phyloP scores from a whole-genome alignment of 2,329 filamentous ascomycete genomes.

The Pseudogymnoascus sp. region DNA sequence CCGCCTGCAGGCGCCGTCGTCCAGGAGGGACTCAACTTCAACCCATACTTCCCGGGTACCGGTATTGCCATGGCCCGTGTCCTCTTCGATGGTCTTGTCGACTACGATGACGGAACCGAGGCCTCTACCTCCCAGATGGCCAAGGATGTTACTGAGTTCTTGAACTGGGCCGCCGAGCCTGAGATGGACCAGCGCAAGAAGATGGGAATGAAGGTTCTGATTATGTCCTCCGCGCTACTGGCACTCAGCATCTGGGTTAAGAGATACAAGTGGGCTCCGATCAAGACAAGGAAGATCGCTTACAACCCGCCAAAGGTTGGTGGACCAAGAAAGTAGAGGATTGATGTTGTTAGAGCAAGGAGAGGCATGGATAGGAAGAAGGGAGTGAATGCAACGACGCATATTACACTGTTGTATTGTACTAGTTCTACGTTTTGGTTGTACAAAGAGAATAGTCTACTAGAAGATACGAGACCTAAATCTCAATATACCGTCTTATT shows the following conservation, averaged over 20 bases:
- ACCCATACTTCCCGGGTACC: slow-evolving; percentile 98
- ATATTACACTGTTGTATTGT: slow-evolving; percentile 18
- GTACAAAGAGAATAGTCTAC: slow-evolving; percentile 22
- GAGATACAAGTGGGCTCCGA: slow-evolving; percentile 96
- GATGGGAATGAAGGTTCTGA: slow-evolving; percentile 96
- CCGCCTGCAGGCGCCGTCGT: slow-evolving; percentile 82
- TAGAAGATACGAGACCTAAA: slow-evolving; percentile 7
- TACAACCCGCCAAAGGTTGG: slow-evolving; percentile 64
- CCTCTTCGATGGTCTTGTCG: slow-evolving; percentile 91
- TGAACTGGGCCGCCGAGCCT: slow-evolving; percentile 98
- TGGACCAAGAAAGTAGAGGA: slow-evolving; percentile 8
- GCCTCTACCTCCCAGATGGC: slow-evolving; percentile 98
- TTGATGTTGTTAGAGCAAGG: slow-evolving; percentile 7
- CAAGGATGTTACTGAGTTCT: slow-evolving; percentile 97
- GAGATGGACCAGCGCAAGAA: slow-evolving; percentile 99
- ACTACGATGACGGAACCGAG: slow-evolving; percentile 94
- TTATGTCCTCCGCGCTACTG: slow-evolving; percentile 69
- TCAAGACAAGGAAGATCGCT: slow-evolving; percentile 91
- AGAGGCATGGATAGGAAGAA: slow-evolving; percentile 19
- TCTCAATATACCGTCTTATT: slow-evolving; percentile 9
- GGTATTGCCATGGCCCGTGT: slow-evolving; percentile 99
- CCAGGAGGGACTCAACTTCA: slow-evolving; percentile 93
- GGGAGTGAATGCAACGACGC: slow-evolving; percentile 15
- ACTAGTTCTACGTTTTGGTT: slow-evolving; percentile 26
- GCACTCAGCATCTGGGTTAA: slow-evolving; percentile 94